Conservation (phyloP, 805 yeast species). For the Zygoascus ofunaensis region DNA sequence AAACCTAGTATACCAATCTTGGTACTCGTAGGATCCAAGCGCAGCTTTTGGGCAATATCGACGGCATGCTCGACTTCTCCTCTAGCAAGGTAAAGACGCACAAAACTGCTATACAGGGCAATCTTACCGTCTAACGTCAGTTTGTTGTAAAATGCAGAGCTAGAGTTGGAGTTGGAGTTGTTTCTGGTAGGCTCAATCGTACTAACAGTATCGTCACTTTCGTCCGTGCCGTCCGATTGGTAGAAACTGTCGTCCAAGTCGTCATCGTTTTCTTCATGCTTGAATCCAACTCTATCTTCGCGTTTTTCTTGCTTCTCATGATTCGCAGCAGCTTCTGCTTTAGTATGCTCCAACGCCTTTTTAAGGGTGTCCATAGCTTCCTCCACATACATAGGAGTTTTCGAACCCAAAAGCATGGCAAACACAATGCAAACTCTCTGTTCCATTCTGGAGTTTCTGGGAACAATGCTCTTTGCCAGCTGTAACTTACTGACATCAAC, state of each 20-base stretch:
- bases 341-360: background rate
- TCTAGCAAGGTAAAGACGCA: constrained; percentile 14
- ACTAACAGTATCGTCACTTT: background rate
- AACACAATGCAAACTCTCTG: constrained; percentile 24
- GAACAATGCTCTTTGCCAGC: constrained; percentile 20
- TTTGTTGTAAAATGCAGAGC: background rate
- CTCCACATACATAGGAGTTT: background rate
- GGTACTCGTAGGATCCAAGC: constrained; percentile 7
- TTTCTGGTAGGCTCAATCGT: background rate
- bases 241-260: background rate
- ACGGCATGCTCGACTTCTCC: constrained; percentile 11
- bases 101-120: constrained; percentile 23
- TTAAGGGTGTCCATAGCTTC: constrained; percentile 2
- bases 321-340: background rate
- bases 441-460: constrained; percentile 21
- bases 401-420: constrained; percentile 21
- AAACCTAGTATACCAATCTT: constrained; percentile 28
- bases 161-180: background rate
- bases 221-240: background rate
- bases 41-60: constrained; percentile 7
- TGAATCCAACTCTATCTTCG: background rate
- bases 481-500: constrained; percentile 12
- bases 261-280: background rate
- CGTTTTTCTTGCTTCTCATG: background rate
- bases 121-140: constrained; percentile 19